phyloP scores from a whole-genome alignment of 768 basidiomycete genomes.

The Mrakia blollopis region DNA sequence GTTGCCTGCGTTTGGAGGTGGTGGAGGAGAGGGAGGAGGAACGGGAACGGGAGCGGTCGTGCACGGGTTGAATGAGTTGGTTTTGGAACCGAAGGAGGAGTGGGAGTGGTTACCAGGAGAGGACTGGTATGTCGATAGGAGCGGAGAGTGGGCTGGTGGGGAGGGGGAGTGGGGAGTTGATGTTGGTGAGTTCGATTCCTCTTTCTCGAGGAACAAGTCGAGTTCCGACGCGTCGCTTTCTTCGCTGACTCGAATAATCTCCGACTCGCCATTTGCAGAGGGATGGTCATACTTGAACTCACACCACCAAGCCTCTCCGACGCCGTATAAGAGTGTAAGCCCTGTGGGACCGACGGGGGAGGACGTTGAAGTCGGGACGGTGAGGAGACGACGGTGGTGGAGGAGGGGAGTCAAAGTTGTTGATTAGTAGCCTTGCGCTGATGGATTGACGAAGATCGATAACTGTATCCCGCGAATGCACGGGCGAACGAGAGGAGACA shows the following conservation, averaged over 20 bases:
- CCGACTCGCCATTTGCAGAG: background rate
- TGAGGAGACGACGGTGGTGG: background rate
- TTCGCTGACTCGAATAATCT: background rate
- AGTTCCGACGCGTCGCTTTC: background rate
- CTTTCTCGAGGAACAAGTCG: no score
- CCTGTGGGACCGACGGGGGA: no score
- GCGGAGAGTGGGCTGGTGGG: constrained; percentile 18
- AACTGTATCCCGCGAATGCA: no score
- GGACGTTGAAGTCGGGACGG: background rate
- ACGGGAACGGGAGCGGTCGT: background rate
- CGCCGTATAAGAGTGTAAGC: background rate
- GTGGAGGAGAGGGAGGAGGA: background rate
- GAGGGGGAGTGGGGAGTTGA: background rate
- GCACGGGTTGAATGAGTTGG: constrained; percentile 6
- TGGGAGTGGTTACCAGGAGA: constrained; percentile 26
- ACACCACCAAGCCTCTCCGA: background rate
- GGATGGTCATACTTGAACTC: constrained; percentile 13
- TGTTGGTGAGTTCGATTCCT: constrained; percentile 1
- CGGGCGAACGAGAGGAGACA: no score
- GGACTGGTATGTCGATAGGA: constrained; percentile 23
- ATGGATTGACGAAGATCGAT: no score
- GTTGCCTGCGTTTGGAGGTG: background rate
- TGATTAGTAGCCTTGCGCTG: no score
- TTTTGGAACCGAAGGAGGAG: background rate
- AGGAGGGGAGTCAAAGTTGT: background rate